These are phyloP conservation scores for Triangularia setosa DNA, from an alignment of 2,329 filamentous ascomycete genomes.

Conservation along the genomic window DNA sequence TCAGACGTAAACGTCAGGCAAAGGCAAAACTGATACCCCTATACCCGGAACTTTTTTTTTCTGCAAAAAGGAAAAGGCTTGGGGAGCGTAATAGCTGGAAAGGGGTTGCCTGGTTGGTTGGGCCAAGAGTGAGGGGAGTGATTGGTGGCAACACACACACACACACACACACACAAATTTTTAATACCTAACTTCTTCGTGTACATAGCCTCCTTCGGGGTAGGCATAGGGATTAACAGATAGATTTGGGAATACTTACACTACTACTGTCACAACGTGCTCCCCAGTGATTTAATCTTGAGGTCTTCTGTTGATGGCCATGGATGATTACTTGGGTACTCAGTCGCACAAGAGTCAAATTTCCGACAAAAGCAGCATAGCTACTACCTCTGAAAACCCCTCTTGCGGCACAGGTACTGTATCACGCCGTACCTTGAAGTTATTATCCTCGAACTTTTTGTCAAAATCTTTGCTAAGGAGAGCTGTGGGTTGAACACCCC, in stretches of 20 bases:
- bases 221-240: background rate
- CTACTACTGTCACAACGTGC: background rate
- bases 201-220: background rate
- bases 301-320: too few relatives aligned
- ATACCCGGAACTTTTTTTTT: background rate
- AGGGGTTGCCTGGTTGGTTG: background rate
- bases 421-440: too few relatives aligned
- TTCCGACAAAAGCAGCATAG: too few relatives aligned
- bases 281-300: background rate
- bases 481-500: too few relatives aligned
- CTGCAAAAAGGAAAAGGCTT: background rate
- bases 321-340: too few relatives aligned
- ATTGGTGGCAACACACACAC: background rate
- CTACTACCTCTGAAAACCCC: too few relatives aligned
- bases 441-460: too few relatives aligned
- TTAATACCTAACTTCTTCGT: background rate
- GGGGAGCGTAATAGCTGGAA: background rate
- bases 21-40: background rate
- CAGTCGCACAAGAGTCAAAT: too few relatives aligned
- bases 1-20: background rate
- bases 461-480: too few relatives aligned
- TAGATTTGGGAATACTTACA: background rate
- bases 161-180: background rate
- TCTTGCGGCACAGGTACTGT: too few relatives aligned
- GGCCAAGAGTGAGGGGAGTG: background rate